Evolutionary conservation across 2,329 filamentous ascomycete species (phyloP).

Genomic region (Xylariaceae sp.): DNA sequence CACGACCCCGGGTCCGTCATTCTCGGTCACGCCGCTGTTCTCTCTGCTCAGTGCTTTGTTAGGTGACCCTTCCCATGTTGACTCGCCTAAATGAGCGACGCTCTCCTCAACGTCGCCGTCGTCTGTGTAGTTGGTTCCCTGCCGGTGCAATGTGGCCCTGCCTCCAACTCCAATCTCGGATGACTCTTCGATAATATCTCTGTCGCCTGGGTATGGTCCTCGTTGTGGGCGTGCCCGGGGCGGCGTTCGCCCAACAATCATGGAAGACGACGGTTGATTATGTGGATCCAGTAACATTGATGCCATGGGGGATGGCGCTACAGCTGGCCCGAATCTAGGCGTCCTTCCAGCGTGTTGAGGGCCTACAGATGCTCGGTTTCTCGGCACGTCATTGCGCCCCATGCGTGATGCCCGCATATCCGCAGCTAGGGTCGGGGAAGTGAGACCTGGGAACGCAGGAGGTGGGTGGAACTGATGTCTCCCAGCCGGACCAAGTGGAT

Average conservation of each 20-base stretch:
- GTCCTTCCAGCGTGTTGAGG: conserved; percentile 47
- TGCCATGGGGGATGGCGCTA: conserved; percentile 69
- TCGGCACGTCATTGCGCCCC: conserved; percentile 53
- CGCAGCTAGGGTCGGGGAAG: conserved; percentile 64
- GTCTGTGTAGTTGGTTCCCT: conserved; percentile 59
- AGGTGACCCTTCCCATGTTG: conserved; percentile 65
- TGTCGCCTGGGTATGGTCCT: conserved; percentile 55
- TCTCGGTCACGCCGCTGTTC: conserved; percentile 54
- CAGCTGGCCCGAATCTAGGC: conserved; percentile 52
- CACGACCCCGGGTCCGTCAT: conserved; percentile 61
- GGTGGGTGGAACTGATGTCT: conserved; percentile 75
- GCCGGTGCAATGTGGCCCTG: conserved; percentile 46
- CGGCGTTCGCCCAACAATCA: conserved; percentile 53
- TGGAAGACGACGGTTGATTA: conserved; percentile 68
- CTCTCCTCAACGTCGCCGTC: conserved; percentile 64
- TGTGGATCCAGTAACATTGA: conserved; percentile 78
- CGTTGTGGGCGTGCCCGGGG: conserved; percentile 54
- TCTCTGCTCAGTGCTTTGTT: conserved; percentile 58
- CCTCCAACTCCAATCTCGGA: conserved; percentile 52
- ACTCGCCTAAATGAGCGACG: conserved; percentile 61
- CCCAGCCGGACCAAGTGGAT: conserved; percentile 56
- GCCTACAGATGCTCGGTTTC: conserved; percentile 48
- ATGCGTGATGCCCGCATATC: conserved; percentile 62
- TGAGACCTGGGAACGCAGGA: conserved; percentile 74
- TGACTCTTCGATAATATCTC: conserved; percentile 63